Base-by-base conservation (phyloP, 805 yeast species). In the Starmera pachycereana region DNA sequence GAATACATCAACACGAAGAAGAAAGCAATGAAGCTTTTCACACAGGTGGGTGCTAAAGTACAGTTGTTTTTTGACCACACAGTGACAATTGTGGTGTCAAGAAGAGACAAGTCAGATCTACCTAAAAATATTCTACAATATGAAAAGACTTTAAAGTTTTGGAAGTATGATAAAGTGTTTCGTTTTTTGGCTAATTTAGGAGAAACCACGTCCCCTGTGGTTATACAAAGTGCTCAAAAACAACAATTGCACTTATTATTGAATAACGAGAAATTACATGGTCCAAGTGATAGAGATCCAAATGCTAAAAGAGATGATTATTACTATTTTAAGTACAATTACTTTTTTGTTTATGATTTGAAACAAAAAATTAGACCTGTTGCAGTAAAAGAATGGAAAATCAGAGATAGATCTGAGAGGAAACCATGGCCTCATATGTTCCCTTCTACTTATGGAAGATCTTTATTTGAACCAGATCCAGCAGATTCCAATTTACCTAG, bases 241-340 rank as follows among this genome's bases (percentile, higher is more conserved):
- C 60, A 65, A 29, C 64, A 66, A 28, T 61, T 81, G 36, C 71
- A 81, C 4, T 74, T 80, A 37, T 66, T 90, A 46, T 69, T 90
- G 50, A 78, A 79, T 46, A 88, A 86, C 53, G 98, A 92, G 55
- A 85, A 85, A 52, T 61, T 85, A 12, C 78, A 76, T 56, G 97
- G 96, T 11, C 83, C 95, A 1, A 73, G 81, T 31, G 97, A 89
- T 58, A 74, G 95, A 48, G 96, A 89, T 57, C 92, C 94, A 11
- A 72, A 69, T 45, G 92, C 94, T 2, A 78, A 72, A 48, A 68
- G 96, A 41, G 95, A 85, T 50, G 96, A 90, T 56, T 74, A 82
- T 52, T 79, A 81, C 53, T 84, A 84, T 57, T 85, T 92, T 58
- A 78, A 78, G 38, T 78, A 80, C 32, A 76, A 80, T 7, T 87